These are phyloP conservation scores for Pyrus pyrifolia DNA, from an alignment of 306 rosid genomes.

Conservation along the genomic window DNA sequence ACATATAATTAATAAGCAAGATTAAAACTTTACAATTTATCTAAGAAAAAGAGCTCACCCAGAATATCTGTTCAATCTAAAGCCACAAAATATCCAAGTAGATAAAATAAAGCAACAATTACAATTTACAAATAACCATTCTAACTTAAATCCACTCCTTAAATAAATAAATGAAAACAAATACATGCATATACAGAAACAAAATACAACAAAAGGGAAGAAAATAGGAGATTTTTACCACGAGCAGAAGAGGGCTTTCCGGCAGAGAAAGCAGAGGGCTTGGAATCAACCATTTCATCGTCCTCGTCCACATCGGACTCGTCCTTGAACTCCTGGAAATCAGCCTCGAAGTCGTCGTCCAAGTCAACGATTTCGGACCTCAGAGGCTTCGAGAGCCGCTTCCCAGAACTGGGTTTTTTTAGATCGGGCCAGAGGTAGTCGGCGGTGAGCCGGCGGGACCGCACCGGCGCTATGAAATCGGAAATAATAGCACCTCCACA, in stretches of 20 bases:
- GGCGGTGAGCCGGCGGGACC: slow-evolving; percentile 46
- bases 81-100: background rate
- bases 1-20: background rate
- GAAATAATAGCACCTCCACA: slow-evolving; percentile 99
- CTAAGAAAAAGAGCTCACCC: background rate
- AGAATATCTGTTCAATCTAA: background rate
- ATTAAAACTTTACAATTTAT: background rate
- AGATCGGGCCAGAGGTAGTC: slow-evolving; percentile 67
- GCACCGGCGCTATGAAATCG: slow-evolving; percentile 58
- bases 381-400: slow-evolving; percentile 27
- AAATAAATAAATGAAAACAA: background rate
- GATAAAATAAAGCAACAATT: background rate
- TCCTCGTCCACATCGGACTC: slow-evolving; percentile 69
- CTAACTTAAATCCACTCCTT: background rate
- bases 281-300: slow-evolving; percentile 41
- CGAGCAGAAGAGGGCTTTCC: slow-evolving; percentile 30
- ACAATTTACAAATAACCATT: background rate
- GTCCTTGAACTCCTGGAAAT: slow-evolving; percentile 75
- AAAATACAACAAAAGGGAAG: background rate
- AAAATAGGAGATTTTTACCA: slow-evolving; percentile 24
- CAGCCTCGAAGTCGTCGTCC: slow-evolving; percentile 82
- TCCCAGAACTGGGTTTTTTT: slow-evolving; percentile 32
- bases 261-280: slow-evolving; percentile 38
- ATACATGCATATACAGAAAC: background rate
- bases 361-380: slow-evolving; percentile 28